Base-by-base conservation (phyloP, 2,329 filamentous ascomycete species). In the Trichoderma koningiopsis region DNA sequence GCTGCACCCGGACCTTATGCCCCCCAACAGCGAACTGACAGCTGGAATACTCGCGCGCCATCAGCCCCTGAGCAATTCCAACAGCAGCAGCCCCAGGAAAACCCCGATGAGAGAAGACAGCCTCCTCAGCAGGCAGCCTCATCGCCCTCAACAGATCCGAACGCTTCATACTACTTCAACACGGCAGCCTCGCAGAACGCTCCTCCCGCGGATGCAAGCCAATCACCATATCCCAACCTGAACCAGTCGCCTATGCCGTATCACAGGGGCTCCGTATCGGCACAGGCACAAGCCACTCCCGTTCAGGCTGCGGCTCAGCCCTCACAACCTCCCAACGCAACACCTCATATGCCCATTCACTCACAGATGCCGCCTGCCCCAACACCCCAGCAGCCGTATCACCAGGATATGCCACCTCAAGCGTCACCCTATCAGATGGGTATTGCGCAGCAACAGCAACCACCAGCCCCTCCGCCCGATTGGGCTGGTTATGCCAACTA, bases 161-260 rank as follows among this genome's bases (percentile, higher is more conserved):
- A 83, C 70, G 82, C 85, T 13, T 83, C 84, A 11, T 90, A 87
- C 74, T 91, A 91, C 77, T 88, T 87, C 74, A 84, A 80, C 72
- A 77, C 79, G 69, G 78, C 81, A 61, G 43, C 63, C 22, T 14
- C 64, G 11, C 69, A 68, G 33, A 33, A 37, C 37, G 52, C 37
- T 22, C 67, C 69, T 16, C 70, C 79, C 75, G 77, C 81, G 10
- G 86, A 87, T 58, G 74, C 80, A 0, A 74, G 76, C 4, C 77
- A 81, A n/a, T 86, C 86, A 3, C 83, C 85, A 0, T 88, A 88
- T 72, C 86, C 83, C 4, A 86, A 79, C 68, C 78, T 87, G 57
- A 84, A 84, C 67, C 85, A 84, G 37, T 53, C 66, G 70, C 78
- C 78, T 53, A 76, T 80, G 71, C 84, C 82, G 56, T 83, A 83